These are phyloP conservation scores for Hanseniaspora taiwanica DNA, from an alignment of 805 yeast species.

Conservation along the genomic window DNA sequence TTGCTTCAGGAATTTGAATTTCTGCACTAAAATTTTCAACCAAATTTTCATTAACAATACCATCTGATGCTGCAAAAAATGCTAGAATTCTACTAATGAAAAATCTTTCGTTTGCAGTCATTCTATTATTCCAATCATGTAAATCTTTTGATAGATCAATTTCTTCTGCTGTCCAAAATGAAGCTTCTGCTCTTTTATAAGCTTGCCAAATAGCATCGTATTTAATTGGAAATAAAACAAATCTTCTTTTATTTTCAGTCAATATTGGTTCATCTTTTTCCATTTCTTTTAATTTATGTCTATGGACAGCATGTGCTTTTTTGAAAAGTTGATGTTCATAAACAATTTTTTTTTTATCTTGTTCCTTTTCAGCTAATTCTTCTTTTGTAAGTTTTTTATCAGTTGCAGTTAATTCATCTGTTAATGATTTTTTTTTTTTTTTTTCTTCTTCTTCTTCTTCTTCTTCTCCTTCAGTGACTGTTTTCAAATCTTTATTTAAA, in stretches of 20 bases:
- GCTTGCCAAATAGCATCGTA: slow-evolving; percentile 98
- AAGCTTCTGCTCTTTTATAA: slow-evolving; percentile 97
- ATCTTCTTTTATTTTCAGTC: slow-evolving; percentile 72
- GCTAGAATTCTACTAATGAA: slow-evolving; percentile 90
- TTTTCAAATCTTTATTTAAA: slow-evolving; percentile 30
- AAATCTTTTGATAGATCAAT: slow-evolving; percentile 87
- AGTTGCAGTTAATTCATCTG: slow-evolving; percentile 9
- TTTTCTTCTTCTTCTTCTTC: slow-evolving; percentile 10
- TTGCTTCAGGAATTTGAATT: slow-evolving; percentile 95
- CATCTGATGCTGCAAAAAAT: slow-evolving; percentile 97
- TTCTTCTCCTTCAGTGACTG: slow-evolving; percentile 24
- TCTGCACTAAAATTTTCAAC: slow-evolving; percentile 96
- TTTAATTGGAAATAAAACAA: slow-evolving; percentile 89
- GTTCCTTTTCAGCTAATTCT: slow-evolving; percentile 8
- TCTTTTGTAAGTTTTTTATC: slow-evolving; percentile 2
- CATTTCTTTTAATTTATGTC: slow-evolving; percentile 55
- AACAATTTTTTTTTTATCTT: slow-evolving; percentile 14
- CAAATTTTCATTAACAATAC: slow-evolving; percentile 93
- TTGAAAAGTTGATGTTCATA: slow-evolving; percentile 42
- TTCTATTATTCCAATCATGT: slow-evolving; percentile 81
- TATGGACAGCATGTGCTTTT: slow-evolving; percentile 49
- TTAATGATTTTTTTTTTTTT: slow-evolving; percentile 13
- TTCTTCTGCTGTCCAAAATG: slow-evolving; percentile 99
- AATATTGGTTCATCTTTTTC: slow-evolving; percentile 87
- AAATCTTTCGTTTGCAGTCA: slow-evolving; percentile 85